phyloP scores from a whole-genome alignment of 352 stramenopile species.

The Pythium brachiatum region DNA sequence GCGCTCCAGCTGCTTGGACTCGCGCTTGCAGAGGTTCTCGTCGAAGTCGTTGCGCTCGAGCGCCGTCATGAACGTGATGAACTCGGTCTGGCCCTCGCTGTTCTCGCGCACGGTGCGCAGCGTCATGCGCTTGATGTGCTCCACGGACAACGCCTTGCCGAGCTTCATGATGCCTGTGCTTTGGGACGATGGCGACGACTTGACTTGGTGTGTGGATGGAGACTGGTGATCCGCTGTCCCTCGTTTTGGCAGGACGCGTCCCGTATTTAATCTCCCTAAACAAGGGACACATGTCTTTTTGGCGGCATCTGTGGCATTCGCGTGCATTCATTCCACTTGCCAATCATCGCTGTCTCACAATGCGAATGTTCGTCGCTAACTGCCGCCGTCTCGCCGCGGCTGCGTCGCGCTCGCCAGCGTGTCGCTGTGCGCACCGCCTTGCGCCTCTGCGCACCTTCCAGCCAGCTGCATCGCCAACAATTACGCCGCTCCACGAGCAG shows the following conservation, averaged over 20 bases:
- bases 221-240: constrained; percentile 1
- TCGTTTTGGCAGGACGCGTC: neutral
- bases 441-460: neutral
- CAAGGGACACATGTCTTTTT: neutral
- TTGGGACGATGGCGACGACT: neutral
- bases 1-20: constrained; percentile 73
- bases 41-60: constrained; percentile 85
- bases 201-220: constrained; percentile 2
- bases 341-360: neutral
- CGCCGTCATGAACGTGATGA: constrained; percentile 78
- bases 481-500: neutral
- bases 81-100: constrained; percentile 76
- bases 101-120: constrained; percentile 79
- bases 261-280: neutral
- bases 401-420: neutral
- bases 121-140: constrained; percentile 91
- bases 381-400: neutral
- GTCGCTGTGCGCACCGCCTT: neutral
- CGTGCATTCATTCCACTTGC: constrained; percentile 1
- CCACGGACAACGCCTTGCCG: constrained; percentile 69
- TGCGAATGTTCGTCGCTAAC: neutral
- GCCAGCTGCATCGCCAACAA: neutral
- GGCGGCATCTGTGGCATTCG: neutral
- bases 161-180: constrained; percentile 64
- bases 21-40: constrained; percentile 77